Evolutionary conservation across 148 eudicot genomes (phyloP).

Genomic region (Rhododendron kiyosumense): DNA sequence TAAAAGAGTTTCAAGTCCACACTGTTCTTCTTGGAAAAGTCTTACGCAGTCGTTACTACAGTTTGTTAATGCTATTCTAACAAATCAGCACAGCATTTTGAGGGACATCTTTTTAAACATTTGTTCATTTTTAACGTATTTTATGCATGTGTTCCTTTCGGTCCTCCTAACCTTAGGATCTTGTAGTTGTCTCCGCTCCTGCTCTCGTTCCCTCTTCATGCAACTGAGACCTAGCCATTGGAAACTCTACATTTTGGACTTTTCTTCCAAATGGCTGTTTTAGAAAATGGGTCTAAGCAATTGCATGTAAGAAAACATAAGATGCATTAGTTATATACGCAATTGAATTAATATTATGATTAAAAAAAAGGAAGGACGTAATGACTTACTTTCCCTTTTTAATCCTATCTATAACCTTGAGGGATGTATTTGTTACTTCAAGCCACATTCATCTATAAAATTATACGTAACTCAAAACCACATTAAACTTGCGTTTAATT

Average conservation of each 20-base stretch:
- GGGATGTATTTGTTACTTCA: not conserved
- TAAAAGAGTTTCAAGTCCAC: not conserved
- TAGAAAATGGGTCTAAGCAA: not conserved
- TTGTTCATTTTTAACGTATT: not conserved
- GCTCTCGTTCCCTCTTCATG: not conserved
- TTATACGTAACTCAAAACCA: no score
- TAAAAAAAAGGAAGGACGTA: not conserved
- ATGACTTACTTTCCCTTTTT: no score
- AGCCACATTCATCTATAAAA: no score
- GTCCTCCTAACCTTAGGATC: not conserved
- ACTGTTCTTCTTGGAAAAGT: not conserved
- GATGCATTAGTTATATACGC: not conserved
- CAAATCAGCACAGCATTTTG: not conserved
- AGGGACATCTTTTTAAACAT: not conserved
- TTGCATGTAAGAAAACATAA: not conserved
- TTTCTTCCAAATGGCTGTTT: not conserved
- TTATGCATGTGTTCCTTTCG: not conserved
- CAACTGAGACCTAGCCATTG: not conserved
- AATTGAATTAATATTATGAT: not conserved
- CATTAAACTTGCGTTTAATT: no score
- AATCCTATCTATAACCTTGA: not conserved
- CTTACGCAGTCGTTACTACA: not conserved
- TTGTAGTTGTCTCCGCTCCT: no score
- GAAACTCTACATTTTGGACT: not conserved
- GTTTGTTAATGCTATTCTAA: not conserved